phyloP scores from a whole-genome alignment of 768 basidiomycete genomes.

The Mycena metata region DNA sequence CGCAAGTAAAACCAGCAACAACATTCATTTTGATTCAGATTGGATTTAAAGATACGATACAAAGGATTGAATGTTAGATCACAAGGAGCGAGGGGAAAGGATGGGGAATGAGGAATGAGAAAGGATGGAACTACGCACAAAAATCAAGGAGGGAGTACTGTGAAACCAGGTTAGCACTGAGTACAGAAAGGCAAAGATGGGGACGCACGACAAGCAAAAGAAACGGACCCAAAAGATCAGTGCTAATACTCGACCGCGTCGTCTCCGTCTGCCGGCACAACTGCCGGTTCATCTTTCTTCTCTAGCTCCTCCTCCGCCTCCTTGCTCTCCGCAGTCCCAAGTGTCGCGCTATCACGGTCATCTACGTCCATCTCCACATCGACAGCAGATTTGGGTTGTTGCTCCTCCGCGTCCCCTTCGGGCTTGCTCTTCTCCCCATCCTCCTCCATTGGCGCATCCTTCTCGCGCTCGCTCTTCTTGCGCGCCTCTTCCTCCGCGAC shows the following conservation, averaged over 20 bases:
- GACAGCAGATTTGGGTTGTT: conserved; percentile 36
- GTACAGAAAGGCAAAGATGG: neutral
- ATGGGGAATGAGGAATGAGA: neutral
- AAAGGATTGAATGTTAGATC: conserved; percentile 29
- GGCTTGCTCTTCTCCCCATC: conserved; percentile 70
- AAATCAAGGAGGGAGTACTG: conserved; percentile 24
- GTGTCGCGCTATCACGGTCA: conserved; percentile 47
- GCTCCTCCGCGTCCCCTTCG: conserved; percentile 10
- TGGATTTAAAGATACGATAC: conserved; percentile 22
- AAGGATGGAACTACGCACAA: conserved; percentile 38
- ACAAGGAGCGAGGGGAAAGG: neutral
- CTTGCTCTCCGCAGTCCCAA: conserved; percentile 50
- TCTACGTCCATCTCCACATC: conserved; percentile 57
- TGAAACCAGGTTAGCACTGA: neutral
- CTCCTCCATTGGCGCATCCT: conserved; percentile 43
- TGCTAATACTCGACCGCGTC: conserved; percentile 85
- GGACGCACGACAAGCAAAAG: conserved; percentile 36
- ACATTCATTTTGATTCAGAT: conserved; percentile 25
- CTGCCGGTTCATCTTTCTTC: conserved; percentile 66
- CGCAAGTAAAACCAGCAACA: conserved; percentile 18
- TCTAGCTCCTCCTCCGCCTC: conserved; percentile 55
- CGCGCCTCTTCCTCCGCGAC: conserved; percentile 76
- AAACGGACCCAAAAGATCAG: conserved; percentile 19
- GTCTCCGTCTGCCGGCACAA: conserved; percentile 79
- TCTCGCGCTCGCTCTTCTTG: conserved; percentile 52